Percentiles rank a stretch among this genome's conserved stretches.
Evolutionary conservation across 2,329 filamentous ascomycete species (phyloP).

Genomic region (Alternaria consortialis): DNA sequence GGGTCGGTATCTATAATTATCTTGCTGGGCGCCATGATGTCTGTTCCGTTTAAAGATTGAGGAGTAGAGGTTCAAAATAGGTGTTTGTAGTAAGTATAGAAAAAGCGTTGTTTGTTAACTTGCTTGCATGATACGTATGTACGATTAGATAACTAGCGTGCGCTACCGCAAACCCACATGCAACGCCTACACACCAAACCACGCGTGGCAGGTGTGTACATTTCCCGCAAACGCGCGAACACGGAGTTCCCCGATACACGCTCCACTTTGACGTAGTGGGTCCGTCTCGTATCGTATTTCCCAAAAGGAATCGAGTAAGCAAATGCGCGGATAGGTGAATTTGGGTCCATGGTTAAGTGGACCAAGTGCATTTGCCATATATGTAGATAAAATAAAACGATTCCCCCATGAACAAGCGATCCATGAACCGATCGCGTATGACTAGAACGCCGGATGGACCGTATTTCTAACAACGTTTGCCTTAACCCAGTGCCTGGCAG

Average conservation of each 20-base stretch:
- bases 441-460: slow-evolving; percentile 1
- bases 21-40: slow-evolving; percentile 56
- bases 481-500: not conserved
- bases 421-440: slow-evolving; percentile 31
- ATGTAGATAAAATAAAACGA: slow-evolving; percentile 12
- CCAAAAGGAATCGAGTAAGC: too few species aligned
- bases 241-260: slow-evolving; percentile 27
- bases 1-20: slow-evolving; percentile 98
- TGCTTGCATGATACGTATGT: not conserved
- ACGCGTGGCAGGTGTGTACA: slow-evolving; percentile 25
- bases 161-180: slow-evolving; percentile 1
- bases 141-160: slow-evolving; percentile 36
- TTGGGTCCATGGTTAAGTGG: not conserved
- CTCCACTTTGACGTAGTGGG: slow-evolving; percentile 17
- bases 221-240: slow-evolving; percentile 5
- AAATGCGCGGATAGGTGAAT: not conserved
- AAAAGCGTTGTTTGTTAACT: not conserved
- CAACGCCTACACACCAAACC: slow-evolving; percentile 16
- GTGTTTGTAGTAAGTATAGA: slow-evolving; percentile 29
- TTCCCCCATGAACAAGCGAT: slow-evolving; percentile 13
- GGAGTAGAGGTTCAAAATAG: not conserved
- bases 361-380: slow-evolving; percentile 9
- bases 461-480: not conserved
- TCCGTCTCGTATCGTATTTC: not conserved
- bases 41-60: not conserved